A percentile compares a stretch with the other conserved stretches of the same genome.
Conservation (phyloP, 73 alveolate species). For the Paramecium sonneborni region DNA sequence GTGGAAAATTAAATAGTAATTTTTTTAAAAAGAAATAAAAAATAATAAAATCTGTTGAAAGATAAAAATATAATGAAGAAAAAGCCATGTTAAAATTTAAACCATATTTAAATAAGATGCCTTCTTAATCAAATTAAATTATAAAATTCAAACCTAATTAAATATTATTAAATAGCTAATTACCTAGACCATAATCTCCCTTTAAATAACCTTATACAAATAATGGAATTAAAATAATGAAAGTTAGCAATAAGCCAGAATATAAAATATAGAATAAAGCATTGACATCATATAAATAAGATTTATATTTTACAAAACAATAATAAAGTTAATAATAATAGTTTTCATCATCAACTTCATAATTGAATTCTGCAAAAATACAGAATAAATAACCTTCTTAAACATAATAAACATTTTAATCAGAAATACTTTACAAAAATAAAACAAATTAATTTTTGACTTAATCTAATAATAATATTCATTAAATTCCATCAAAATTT, state of each 20-base stretch:
- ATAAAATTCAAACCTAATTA: neutral
- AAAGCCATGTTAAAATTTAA: neutral
- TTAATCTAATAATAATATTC: neutral
- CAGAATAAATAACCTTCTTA: neutral
- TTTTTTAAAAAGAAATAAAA: constrained; percentile 35
- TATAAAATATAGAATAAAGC: neutral
- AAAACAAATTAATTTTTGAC: neutral
- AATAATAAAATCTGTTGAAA: constrained; percentile 3
- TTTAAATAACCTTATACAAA: neutral
- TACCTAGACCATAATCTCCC: neutral
- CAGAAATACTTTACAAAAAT: neutral
- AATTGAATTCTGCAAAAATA: neutral
- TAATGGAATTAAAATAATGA: constrained; percentile 10
- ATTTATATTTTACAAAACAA: neutral
- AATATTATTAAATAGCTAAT: neutral
- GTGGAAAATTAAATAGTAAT: neutral
- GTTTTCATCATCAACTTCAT: neutral
- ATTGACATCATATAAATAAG: neutral
- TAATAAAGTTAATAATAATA: neutral
- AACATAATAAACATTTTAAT: neutral
- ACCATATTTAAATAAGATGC: constrained; percentile 9
- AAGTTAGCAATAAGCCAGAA: neutral
- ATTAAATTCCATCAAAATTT: neutral
- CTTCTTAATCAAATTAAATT: neutral
- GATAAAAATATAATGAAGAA: neutral